phyloP scores from a whole-genome alignment of 1,139 yeast genomes.

The Entelexis paramagnoliae region DNA sequence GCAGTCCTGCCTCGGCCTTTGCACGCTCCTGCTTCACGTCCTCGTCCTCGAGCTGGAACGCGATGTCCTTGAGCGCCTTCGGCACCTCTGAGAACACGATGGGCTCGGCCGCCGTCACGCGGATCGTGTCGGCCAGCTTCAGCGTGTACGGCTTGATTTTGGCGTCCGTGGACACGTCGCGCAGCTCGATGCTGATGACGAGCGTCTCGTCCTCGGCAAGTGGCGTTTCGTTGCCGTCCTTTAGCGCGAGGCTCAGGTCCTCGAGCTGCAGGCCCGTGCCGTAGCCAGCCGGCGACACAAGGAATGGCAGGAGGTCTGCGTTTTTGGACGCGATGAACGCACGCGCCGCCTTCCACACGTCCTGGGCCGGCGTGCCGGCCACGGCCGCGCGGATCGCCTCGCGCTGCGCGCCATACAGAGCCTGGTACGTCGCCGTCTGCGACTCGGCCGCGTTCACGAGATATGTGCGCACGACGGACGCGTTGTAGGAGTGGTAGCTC shows the following conservation, averaged over 20 bases:
- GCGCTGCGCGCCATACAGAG: slow-evolving; percentile 55
- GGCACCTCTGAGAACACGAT: slow-evolving; percentile 63
- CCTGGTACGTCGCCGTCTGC: slow-evolving; percentile 70
- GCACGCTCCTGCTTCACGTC: slow-evolving; percentile 8
- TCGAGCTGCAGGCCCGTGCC: slow-evolving; percentile 84
- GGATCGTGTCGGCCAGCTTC: slow-evolving; percentile 71
- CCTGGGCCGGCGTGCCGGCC: slow-evolving; percentile 57
- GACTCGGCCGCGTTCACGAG: slow-evolving; percentile 79
- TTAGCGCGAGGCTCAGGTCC: slow-evolving; percentile 65
- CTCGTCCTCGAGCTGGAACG: slow-evolving; percentile 53
- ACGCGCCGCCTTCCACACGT: slow-evolving; percentile 55
- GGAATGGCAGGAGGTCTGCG: slow-evolving; percentile 57
- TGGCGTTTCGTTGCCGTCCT: slow-evolving; percentile 51
- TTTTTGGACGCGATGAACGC: slow-evolving; percentile 45
- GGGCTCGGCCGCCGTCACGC: slow-evolving; percentile 45
- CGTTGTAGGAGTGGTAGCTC: slow-evolving; percentile 81
- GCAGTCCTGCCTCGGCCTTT: slow-evolving; percentile 39
- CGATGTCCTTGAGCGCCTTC: slow-evolving; percentile 60
- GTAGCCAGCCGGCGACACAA: slow-evolving; percentile 64
- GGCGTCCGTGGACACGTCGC: slow-evolving; percentile 35
- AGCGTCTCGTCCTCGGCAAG: slow-evolving; percentile 66
- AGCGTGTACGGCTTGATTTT: slow-evolving; percentile 47
- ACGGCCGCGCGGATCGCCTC: slow-evolving; percentile 52
- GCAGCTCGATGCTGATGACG: slow-evolving; percentile 67
- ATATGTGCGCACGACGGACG: slow-evolving; percentile 79